These are phyloP conservation scores for Kluyveromyces marxianus DNA, from an alignment of 1,139 yeast genomes.

Conservation along the genomic window DNA sequence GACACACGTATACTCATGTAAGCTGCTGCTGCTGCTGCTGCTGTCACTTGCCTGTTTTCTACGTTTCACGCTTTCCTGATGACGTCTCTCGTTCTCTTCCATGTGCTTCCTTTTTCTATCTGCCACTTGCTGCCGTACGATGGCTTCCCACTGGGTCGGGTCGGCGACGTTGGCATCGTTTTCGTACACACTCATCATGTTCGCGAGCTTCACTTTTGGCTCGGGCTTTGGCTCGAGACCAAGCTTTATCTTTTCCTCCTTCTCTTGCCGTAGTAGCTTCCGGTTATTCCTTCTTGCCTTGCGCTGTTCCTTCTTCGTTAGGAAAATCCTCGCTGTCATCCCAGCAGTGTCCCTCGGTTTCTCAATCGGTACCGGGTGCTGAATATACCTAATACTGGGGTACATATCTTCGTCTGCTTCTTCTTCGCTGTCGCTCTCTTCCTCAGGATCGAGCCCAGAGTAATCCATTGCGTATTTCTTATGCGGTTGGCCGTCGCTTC, in stretches of 20 bases:
- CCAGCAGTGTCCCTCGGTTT: constrained; percentile 43
- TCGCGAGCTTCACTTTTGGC: constrained; percentile 77
- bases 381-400: constrained; percentile 43
- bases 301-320: constrained; percentile 74
- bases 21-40: neutral
- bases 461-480: constrained; percentile 17
- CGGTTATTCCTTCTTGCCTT: constrained; percentile 68
- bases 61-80: constrained; percentile 19
- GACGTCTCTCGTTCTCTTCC: constrained; percentile 51
- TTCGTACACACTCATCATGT: constrained; percentile 68
- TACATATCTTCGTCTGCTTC: constrained; percentile 11
- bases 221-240: constrained; percentile 87
- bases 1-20: constrained; percentile 38
- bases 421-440: constrained; percentile 21
- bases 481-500: constrained; percentile 9
- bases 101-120: constrained; percentile 57
- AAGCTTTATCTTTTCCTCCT: constrained; percentile 67
- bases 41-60: constrained; percentile 1
- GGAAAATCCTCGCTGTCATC: constrained; percentile 39
- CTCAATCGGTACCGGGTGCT: constrained; percentile 68
- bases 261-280: constrained; percentile 54
- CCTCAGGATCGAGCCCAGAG: constrained; percentile 13
- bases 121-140: constrained; percentile 62
- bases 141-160: constrained; percentile 78
- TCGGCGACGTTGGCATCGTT: constrained; percentile 84